These are phyloP conservation scores for Naganishia friedmannii DNA, from an alignment of 768 basidiomycete genomes.

Conservation along the genomic window DNA sequence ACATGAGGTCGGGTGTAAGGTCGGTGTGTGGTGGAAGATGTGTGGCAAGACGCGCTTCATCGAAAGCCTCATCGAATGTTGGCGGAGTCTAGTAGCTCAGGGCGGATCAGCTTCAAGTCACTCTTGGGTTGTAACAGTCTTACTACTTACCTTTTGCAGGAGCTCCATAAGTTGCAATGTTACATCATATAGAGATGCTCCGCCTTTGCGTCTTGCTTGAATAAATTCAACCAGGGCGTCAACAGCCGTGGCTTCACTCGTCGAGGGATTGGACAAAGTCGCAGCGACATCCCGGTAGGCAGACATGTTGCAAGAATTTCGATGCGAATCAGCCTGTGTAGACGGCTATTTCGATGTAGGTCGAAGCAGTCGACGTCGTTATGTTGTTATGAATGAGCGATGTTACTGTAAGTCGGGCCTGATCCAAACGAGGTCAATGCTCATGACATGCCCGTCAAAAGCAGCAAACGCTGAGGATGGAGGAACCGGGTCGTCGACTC, in stretches of 20 bases:
- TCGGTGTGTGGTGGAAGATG: slow-evolving; percentile 48
- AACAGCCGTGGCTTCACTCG: slow-evolving; percentile 36
- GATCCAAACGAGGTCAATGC: not conserved
- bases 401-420: not conserved
- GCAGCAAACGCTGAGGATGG: not conserved
- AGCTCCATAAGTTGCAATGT: slow-evolving; percentile 47
- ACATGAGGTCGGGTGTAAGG: slow-evolving; percentile 48
- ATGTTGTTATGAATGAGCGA: not conserved
- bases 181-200: slow-evolving; percentile 47
- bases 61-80: slow-evolving; percentile 36
- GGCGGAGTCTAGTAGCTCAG: slow-evolving; percentile 19
- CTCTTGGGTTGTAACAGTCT: not conserved
- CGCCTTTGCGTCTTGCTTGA: slow-evolving; percentile 39
- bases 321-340: not conserved
- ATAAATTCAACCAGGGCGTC: slow-evolving; percentile 52
- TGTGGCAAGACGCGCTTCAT: slow-evolving; percentile 43
- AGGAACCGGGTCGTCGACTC: not conserved
- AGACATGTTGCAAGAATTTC: slow-evolving; percentile 4
- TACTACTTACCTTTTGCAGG: slow-evolving; percentile 42
- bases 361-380: not conserved
- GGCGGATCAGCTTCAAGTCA: not conserved
- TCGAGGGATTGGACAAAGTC: slow-evolving; percentile 5
- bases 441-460: not conserved
- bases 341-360: not conserved
- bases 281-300: slow-evolving; percentile 5